Conservation (phyloP, 2,329 filamentous ascomycete species). For the Botrytis fabae region DNA sequence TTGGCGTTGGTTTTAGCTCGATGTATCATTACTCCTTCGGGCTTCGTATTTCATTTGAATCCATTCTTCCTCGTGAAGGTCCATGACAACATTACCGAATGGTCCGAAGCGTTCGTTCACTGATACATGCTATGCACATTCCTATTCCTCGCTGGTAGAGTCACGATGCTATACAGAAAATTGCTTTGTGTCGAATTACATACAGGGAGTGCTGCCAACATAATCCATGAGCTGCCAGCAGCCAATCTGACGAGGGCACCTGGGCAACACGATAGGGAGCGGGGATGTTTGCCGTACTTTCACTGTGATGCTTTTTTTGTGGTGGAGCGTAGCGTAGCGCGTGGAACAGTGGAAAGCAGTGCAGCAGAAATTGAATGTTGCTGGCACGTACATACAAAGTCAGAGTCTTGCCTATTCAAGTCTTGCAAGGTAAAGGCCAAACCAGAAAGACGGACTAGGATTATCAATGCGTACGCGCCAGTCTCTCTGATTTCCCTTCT, state of each 20-base stretch:
- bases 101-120: neutral
- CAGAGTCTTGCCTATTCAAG: constrained; percentile 3
- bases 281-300: constrained; percentile 7
- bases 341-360: constrained; percentile 24
- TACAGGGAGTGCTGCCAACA: neutral
- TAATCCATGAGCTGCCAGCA: neutral
- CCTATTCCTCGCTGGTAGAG: neutral
- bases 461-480: constrained; percentile 20
- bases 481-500: constrained; percentile 10
- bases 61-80: neutral
- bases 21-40: neutral
- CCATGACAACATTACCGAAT: neutral
- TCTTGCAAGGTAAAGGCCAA: constrained; percentile 4
- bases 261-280: neutral
- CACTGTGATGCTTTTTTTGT: neutral
- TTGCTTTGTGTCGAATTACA: neutral
- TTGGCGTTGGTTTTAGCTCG: neutral
- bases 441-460: constrained; percentile 9
- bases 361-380: constrained; percentile 17
- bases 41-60: neutral
- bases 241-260: neutral
- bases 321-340: constrained; percentile 24
- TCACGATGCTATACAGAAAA: neutral
- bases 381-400: neutral
- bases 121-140: neutral